A percentile compares a stretch with the other conserved stretches of the same genome.
These are phyloP conservation scores for Aspergillus bridgeri DNA, from an alignment of 495 filamentous ascomycete species.

Conservation along the genomic window DNA sequence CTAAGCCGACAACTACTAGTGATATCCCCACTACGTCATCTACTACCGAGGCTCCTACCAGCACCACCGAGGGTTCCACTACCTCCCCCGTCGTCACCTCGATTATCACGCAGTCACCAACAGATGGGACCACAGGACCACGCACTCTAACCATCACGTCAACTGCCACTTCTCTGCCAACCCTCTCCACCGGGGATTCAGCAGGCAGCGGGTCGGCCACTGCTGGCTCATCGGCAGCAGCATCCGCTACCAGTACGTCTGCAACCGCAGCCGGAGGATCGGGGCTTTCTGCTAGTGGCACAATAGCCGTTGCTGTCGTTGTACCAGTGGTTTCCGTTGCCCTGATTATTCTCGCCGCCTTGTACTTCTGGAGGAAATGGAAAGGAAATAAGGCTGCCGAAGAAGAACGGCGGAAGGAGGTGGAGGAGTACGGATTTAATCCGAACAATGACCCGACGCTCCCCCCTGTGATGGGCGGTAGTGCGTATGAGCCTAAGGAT, in stretches of 20 bases:
- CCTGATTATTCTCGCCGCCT: slow-evolving; percentile 66
- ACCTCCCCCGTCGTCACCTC: slow-evolving; percentile 18
- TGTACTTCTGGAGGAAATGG: slow-evolving; percentile 84
- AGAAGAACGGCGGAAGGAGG: slow-evolving; percentile 86
- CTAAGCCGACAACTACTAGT: slow-evolving; percentile 11
- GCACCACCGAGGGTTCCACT: slow-evolving; percentile 24
- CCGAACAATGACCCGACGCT: slow-evolving; percentile 88
- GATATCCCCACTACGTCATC: slow-evolving; percentile 8
- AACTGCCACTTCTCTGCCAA: slow-evolving; percentile 25
- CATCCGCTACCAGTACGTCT: slow-evolving; percentile 19
- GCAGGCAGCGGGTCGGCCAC: slow-evolving; percentile 24
- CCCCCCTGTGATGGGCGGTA: slow-evolving; percentile 57
- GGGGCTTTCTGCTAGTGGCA: slow-evolving; percentile 56
- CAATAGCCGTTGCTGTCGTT: slow-evolving; percentile 88
- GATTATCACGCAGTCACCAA: slow-evolving; percentile 18
- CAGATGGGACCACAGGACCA: slow-evolving; percentile 15
- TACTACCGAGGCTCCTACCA: slow-evolving; percentile 18
- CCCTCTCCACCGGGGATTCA: slow-evolving; percentile 12
- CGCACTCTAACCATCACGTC: slow-evolving; percentile 28
- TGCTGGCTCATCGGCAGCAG: slow-evolving; percentile 24
- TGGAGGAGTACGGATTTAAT: slow-evolving; percentile 95
- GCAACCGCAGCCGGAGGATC: slow-evolving; percentile 33
- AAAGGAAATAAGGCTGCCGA: slow-evolving; percentile 81
- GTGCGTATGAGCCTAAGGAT: slow-evolving; percentile 56
- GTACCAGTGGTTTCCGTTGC: slow-evolving; percentile 89